Percentiles rank a stretch among this genome's conserved stretches.
These are phyloP conservation scores for Pisolithus tinctorius DNA, from an alignment of 768 basidiomycete species.

Conservation along the genomic window DNA sequence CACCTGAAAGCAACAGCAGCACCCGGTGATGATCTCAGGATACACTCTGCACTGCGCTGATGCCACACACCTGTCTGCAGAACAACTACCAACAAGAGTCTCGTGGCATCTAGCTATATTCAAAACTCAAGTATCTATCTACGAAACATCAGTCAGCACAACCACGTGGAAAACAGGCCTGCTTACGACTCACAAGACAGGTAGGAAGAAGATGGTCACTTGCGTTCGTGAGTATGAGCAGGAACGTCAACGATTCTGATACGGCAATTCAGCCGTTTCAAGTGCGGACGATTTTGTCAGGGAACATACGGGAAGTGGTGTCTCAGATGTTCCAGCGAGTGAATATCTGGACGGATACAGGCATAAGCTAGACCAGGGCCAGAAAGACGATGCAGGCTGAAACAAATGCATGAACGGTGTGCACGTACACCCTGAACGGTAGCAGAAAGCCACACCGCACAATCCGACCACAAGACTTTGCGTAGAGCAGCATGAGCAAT, in stretches of 20 bases:
- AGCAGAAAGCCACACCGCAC: no score
- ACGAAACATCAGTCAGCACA: not conserved
- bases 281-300: not conserved
- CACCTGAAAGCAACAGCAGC: conserved; percentile 36
- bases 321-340: conserved; percentile 42
- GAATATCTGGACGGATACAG: conserved; percentile 41
- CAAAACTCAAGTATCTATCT: conserved; percentile 45
- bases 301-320: conserved; percentile 36
- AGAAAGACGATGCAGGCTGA: conserved; percentile 38
- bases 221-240: conserved; percentile 38
- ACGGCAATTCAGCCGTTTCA: not conserved
- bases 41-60: not conserved
- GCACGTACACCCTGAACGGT: no score
- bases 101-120: conserved; percentile 47
- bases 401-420: not conserved
- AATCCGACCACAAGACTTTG: no score
- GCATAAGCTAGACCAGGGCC: conserved; percentile 42
- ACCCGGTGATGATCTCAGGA: conserved; percentile 22
- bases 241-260: conserved; percentile 38
- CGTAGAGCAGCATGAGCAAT: no score
- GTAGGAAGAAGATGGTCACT: conserved; percentile 35
- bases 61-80: conserved; percentile 39
- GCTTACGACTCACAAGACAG: conserved; percentile 33
- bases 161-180: not conserved
- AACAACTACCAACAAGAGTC: conserved; percentile 39